Evolutionary conservation across 163 green algal genomes (phyloP), one percentile per base, ranked within the genome.

Genomic region (Prototheca cutis): DNA sequence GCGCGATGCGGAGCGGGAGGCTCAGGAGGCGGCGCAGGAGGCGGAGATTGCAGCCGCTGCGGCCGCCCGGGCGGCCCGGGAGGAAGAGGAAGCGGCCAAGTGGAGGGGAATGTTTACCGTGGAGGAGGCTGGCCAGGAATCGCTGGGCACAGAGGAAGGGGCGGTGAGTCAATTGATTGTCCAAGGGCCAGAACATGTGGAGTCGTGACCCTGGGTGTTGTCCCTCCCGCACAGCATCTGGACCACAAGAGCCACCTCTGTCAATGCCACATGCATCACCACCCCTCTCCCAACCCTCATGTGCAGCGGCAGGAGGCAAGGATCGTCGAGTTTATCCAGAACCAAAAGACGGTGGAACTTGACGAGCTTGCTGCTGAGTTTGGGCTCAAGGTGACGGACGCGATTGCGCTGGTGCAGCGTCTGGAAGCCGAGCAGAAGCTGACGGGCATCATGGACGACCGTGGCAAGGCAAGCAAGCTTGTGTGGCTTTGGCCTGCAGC

Each of bases 381-480:
- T 66, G 76, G 79, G 6, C 61, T 97, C 45, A 71, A 53, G 39
- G 39, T 29, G 27, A 18, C 25, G 55, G 88, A 96, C 24, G 86
- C 79, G 6, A 86, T 96, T 42, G 78, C 81, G 53, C 69, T 81
- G 7, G 80, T 97, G 28, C 67, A 86, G 40, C 52, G 36, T 0
- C 72, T 97, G 28, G 90, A 96, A 65, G 69, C 66, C 6, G 77
- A 79, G 64, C 81, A 85, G 1, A 60, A 76, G 13, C 62, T 96
- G 8, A 92, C 89, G 2, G 90, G 90, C 0, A 81, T 97, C 53
- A 94, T 97, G 89, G 90, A 97, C 58, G 90, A 97, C 61, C 75
- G 90, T 1, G 90, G 90, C 48, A 97, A 96, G 75, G 82, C 86
- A 55, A 5, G 65, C 21, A 8, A 39, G 8, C 15, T 53, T 18